Base-by-base conservation (phyloP, 2,329 filamentous ascomycete genomes). In the Neonectria sp. region DNA sequence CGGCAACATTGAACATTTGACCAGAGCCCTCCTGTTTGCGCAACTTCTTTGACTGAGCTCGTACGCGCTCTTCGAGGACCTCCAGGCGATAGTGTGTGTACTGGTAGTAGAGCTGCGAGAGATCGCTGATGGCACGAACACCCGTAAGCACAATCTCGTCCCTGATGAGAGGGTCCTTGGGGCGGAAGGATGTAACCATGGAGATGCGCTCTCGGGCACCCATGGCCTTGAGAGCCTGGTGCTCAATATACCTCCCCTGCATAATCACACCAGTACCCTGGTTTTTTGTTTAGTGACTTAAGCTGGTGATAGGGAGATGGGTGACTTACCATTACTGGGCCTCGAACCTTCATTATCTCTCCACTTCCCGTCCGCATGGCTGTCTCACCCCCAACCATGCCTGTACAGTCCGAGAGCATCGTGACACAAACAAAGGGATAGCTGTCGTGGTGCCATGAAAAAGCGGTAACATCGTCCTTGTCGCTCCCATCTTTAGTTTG, bases 371-470 rank as follows among this genome's bases (percentile, higher is more conserved):
- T 88, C 31, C 84, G 82, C 21, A 91, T 76, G 2, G 86, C 89
- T 1, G 89, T 92, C 79, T 92, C 89, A 3, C 89, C 89, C 4
- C 89, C 90, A n/a, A 89, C 79, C 89, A 92, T 92, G 48, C 82
- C 81, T 0, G 83, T 85, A 69, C 88, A 90, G 74, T 92, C 89
- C 49, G 87, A 89, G 13, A 92, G 82, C 89, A 91, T 92, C 2
- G 86, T 84, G 9, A 92, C 89, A 68, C 87, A 91, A n/a, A 92
- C 90, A 73, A 91, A 92, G 1, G 90, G 89, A 75, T 90, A 91
- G 73, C 86, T 88, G 76, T 92, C 90, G 1, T 81, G 86, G 79
- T 91, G 89, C 90, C 89, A 92, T 43, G 85, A 87, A 33, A 91
- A 85, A 27, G 89, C 86, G 6, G 89, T 85, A 68, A 84, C 82